Conservation (phyloP, 1,284 basidiomycete genomes). For the Austroboletus rostrupii region DNA sequence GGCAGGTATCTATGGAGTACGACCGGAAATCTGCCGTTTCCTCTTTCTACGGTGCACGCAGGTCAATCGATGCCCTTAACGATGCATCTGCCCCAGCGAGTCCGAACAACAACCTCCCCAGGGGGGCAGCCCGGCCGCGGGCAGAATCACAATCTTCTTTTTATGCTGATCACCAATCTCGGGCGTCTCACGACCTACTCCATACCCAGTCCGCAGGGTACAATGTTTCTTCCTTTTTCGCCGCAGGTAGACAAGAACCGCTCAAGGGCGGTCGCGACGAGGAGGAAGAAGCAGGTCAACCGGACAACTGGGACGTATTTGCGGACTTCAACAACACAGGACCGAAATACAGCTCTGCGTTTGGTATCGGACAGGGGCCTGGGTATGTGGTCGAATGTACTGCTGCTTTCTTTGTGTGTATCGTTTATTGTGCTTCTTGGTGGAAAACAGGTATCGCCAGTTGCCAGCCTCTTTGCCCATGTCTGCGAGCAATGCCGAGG, state of each 20-base stretch:
- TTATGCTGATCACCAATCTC: conserved; percentile 37
- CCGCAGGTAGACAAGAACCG: conserved; percentile 64
- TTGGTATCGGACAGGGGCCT: conserved; percentile 38
- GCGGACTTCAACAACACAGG: conserved; percentile 90
- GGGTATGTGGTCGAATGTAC: conserved; percentile 31
- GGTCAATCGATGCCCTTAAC: conserved; percentile 59
- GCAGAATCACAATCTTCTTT: conserved; percentile 71
- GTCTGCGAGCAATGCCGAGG: conserved; percentile 28
- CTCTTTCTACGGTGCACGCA: conserved; percentile 68
- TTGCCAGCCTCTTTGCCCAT: conserved; percentile 40
- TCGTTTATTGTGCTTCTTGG: conserved; percentile 3
- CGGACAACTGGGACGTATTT: conserved; percentile 76
- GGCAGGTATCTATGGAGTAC: conserved; percentile 38
- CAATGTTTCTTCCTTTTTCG: conserved; percentile 62
- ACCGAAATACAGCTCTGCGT: conserved; percentile 69
- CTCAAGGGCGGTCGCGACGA: conserved; percentile 71
- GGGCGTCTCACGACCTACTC: conserved; percentile 44
- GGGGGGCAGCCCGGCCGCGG: conserved; percentile 36
- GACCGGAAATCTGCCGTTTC: conserved; percentile 73
- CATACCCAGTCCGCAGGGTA: conserved; percentile 55
- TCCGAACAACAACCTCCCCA: conserved; percentile 17
- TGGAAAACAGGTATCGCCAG: conserved; percentile 47
- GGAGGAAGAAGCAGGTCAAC: conserved; percentile 35
- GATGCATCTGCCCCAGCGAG: conserved; percentile 30
- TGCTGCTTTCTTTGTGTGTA: not conserved